Percentiles rank a stretch among this genome's conserved stretches.
These are phyloP conservation scores for Phaffia tasmanica DNA, from an alignment of 768 basidiomycete genomes.

Conservation along the genomic window DNA sequence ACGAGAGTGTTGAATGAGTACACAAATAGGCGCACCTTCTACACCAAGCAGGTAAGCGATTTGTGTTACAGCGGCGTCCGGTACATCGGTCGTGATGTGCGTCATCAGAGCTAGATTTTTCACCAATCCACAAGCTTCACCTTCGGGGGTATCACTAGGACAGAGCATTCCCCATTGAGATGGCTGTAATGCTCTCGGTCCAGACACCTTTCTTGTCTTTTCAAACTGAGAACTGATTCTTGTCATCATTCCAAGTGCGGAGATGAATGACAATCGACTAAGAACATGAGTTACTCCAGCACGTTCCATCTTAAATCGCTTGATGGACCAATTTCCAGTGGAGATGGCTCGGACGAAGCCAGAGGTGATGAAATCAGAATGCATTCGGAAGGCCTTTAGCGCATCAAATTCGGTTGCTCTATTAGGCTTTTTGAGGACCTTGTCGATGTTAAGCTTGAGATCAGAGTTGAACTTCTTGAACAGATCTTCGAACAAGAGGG, in stretches of 20 bases:
- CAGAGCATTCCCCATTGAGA: slow-evolving; percentile 99
- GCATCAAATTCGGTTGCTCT: slow-evolving; percentile 91
- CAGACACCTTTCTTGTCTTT: slow-evolving; percentile 97
- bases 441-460: slow-evolving; percentile 88
- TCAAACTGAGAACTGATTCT: slow-evolving; percentile 97
- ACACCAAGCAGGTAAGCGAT: slow-evolving; percentile 92
- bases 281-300: slow-evolving; percentile 98
- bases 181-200: slow-evolving; percentile 90
- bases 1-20: not conserved
- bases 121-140: slow-evolving; percentile 95
- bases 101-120: slow-evolving; percentile 99
- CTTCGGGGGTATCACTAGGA: slow-evolving; percentile 97
- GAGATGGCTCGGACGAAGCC: slow-evolving; percentile 96
- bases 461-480: slow-evolving; percentile 98
- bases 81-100: slow-evolving; percentile 97
- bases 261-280: slow-evolving; percentile 87
- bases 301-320: slow-evolving; percentile 98
- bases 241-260: slow-evolving; percentile 99
- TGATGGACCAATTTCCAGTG: slow-evolving; percentile 97
- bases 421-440: slow-evolving; percentile 89
- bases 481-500: slow-evolving; percentile 90
- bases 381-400: slow-evolving; percentile 84
- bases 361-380: slow-evolving; percentile 88
- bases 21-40: slow-evolving; percentile 53
- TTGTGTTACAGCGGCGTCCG: slow-evolving; percentile 83